Evolutionary conservation across 192 early-diverging fungal species (phyloP).

Genomic region (Coemansia sp.): DNA sequence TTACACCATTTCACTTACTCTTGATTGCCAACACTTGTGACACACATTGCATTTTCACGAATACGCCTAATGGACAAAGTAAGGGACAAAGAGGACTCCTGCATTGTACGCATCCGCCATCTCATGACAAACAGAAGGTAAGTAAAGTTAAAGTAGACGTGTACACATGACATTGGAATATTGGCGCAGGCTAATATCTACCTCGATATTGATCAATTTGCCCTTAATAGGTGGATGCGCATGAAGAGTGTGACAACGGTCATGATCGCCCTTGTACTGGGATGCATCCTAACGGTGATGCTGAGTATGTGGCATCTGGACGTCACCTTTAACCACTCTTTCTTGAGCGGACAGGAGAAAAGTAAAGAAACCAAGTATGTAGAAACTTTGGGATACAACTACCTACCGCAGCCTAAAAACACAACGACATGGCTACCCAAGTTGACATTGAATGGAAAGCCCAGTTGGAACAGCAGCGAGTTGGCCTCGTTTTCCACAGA

Average conservation of each 20-base stretch:
- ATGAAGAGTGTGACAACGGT: constrained; percentile 5
- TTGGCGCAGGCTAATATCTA: too few relatives aligned
- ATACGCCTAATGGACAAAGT: constrained; percentile 17
- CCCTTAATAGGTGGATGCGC: constrained; percentile 10
- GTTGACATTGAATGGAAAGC: not conserved
- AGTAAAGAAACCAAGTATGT: constrained; percentile 11
- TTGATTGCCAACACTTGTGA: not conserved
- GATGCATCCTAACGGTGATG: constrained; percentile 4
- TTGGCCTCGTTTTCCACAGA: constrained; percentile 18
- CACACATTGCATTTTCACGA: not conserved
- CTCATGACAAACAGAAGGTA: constrained; percentile 19
- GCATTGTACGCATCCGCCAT: constrained; percentile 4
- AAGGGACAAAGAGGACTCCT: constrained; percentile 7
- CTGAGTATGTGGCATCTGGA: not conserved
- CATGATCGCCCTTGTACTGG: constrained; percentile 4
- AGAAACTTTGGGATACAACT: constrained; percentile 29
- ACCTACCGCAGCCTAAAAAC: constrained; percentile 21
- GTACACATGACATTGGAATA: not conserved
- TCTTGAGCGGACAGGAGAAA: too few relatives aligned
- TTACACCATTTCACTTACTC: not conserved
- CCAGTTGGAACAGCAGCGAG: not conserved
- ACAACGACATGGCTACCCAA: constrained; percentile 46
- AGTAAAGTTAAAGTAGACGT: not conserved
- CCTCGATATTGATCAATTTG: not conserved
- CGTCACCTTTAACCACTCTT: not conserved